Evolutionary conservation across 139 green algal genomes (phyloP).

Genomic region (Zygnema circumcarinatum): DNA sequence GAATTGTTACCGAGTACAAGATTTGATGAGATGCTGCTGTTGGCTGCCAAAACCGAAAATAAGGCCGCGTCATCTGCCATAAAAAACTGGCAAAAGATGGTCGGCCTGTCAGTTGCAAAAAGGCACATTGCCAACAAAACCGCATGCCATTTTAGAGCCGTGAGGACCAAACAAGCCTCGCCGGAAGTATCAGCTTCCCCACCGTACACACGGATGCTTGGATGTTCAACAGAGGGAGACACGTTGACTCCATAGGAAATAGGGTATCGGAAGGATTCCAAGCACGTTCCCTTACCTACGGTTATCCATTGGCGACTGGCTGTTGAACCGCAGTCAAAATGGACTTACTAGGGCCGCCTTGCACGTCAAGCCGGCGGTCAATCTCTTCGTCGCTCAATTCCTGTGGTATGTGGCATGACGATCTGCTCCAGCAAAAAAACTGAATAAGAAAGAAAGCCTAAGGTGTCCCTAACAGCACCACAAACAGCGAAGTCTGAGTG

Average conservation of each 20-base stretch:
- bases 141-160: not conserved
- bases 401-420: slow-evolving; percentile 12
- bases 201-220: not conserved
- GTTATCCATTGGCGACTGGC: not conserved
- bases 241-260: not conserved
- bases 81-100: no score
- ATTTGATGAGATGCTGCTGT: no score
- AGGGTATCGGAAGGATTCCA: not conserved
- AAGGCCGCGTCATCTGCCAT: no score
- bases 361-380: not conserved
- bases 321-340: no score
- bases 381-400: slow-evolving; percentile 4
- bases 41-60: no score
- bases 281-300: not conserved
- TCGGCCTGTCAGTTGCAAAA: no score
- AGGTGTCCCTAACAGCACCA: not conserved
- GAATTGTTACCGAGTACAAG: no score
- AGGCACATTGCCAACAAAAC: no score
- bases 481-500: not conserved
- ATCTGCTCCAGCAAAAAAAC: not conserved
- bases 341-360: not conserved
- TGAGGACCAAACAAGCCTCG: not conserved
- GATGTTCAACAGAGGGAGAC: not conserved
- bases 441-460: not conserved
- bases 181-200: not conserved